These are phyloP conservation scores for Phyllostachys edulis DNA, from an alignment of 176 grass and related monocot species.

Conservation along the genomic window DNA sequence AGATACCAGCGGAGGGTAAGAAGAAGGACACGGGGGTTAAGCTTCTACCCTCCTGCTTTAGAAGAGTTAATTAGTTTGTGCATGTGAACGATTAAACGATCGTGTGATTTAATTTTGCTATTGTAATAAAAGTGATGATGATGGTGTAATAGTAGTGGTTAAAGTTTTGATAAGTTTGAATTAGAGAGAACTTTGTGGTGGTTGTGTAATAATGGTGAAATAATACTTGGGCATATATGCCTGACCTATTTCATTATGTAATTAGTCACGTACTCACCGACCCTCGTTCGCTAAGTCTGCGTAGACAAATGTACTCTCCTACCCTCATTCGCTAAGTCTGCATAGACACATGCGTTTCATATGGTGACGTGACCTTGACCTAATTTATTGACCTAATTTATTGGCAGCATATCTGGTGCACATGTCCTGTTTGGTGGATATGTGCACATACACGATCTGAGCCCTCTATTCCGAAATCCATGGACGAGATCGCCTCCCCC, in stretches of 20 bases:
- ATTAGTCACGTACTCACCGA: too few species aligned
- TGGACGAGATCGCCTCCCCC: too few species aligned
- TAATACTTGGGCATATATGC: not conserved
- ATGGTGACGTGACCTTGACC: not conserved
- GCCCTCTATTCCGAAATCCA: too few species aligned
- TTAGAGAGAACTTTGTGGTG: not conserved
- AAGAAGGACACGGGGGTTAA: not conserved
- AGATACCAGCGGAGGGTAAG: not conserved
- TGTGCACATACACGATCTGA: too few species aligned
- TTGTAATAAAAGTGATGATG: not conserved
- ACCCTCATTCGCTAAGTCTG: not conserved
- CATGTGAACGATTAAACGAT: conserved; percentile 9
- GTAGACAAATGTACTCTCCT: too few species aligned
- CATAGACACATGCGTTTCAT: not conserved
- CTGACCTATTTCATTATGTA: not conserved
- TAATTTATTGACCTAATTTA: too few species aligned
- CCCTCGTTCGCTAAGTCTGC: not conserved
- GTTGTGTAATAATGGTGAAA: not conserved
- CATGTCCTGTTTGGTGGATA: too few species aligned
- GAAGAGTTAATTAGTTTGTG: conserved; percentile 9
- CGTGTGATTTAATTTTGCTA: not conserved
- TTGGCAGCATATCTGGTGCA: too few species aligned
- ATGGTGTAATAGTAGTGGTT: not conserved
- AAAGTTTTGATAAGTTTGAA: not conserved
- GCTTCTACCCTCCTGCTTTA: conserved; percentile 25